Percentiles rank a stretch among this genome's conserved stretches.
phyloP scores from a whole-genome alignment of 2,329 filamentous ascomycete species.

The Phoma sp. region DNA sequence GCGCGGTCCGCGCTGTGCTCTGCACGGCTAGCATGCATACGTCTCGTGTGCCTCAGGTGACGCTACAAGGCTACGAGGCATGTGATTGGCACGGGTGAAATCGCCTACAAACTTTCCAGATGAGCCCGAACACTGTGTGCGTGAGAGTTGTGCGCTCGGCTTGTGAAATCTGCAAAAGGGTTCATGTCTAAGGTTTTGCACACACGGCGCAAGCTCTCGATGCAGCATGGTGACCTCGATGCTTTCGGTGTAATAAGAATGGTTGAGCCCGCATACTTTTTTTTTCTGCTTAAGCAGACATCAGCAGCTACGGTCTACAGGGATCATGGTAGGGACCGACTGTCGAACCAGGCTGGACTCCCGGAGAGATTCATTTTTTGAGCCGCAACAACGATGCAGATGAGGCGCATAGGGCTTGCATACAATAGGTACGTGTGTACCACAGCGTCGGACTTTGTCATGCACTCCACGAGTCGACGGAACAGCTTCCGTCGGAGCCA shows the following conservation, averaged over 20 bases:
- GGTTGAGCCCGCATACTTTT: too few relatives aligned
- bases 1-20: background rate
- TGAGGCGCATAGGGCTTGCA: background rate
- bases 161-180: background rate
- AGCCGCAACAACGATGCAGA: background rate
- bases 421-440: background rate
- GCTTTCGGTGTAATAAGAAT: background rate
- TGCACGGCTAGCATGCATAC: background rate
- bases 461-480: background rate
- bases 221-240: background rate
- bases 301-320: too few relatives aligned
- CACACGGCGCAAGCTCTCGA: background rate
- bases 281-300: background rate
- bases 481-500: slow-evolving; percentile 1
- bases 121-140: background rate
- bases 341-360: background rate
- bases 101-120: background rate
- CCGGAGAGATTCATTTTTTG: background rate
- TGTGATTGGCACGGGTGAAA: background rate
- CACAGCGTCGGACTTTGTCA: background rate
- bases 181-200: background rate
- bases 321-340: too few relatives aligned
- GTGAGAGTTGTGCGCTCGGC: background rate
- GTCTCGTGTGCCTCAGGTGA: background rate
- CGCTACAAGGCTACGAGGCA: background rate